Evolutionary conservation across 75 land plant genomes (phyloP).

Genomic region (Picea glauca): DNA sequence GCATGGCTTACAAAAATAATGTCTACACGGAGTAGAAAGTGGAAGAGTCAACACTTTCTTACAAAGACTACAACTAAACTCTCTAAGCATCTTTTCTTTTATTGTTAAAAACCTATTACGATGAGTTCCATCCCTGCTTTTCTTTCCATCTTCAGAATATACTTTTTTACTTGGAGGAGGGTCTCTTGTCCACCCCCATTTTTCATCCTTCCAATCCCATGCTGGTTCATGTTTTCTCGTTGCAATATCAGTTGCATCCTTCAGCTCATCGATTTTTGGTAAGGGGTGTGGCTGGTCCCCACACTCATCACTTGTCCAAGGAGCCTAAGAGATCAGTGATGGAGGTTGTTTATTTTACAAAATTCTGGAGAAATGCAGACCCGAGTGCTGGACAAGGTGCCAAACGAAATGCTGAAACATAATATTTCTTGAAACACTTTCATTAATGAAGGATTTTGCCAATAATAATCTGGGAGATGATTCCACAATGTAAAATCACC

Average conservation of each 20-base stretch:
- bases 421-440: no score
- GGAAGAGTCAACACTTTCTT: slow-evolving; percentile 63
- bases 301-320: slow-evolving; percentile 53
- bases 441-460: no score
- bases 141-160: slow-evolving; percentile 7
- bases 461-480: no score
- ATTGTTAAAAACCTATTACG: slow-evolving; percentile 20
- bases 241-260: slow-evolving; percentile 55
- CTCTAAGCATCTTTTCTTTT: slow-evolving; percentile 30
- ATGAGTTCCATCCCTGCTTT: slow-evolving; percentile 9
- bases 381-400: no score
- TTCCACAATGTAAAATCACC: no score
- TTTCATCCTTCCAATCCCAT: slow-evolving; percentile 75
- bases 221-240: slow-evolving; percentile 55
- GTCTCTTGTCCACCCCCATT: slow-evolving; percentile 12
- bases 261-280: slow-evolving; percentile 62
- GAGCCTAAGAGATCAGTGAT: no score
- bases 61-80: slow-evolving; percentile 56
- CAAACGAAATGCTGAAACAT: no score
- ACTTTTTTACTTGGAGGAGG: slow-evolving; percentile 20
- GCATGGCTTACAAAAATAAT: slow-evolving; percentile 84
- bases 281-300: slow-evolving; percentile 82
- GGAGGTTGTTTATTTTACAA: no score
- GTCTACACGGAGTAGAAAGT: slow-evolving; percentile 85
- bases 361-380: no score